Conservation (phyloP, 2,329 filamentous ascomycete genomes). For the Neocatenulostroma microsporum region DNA sequence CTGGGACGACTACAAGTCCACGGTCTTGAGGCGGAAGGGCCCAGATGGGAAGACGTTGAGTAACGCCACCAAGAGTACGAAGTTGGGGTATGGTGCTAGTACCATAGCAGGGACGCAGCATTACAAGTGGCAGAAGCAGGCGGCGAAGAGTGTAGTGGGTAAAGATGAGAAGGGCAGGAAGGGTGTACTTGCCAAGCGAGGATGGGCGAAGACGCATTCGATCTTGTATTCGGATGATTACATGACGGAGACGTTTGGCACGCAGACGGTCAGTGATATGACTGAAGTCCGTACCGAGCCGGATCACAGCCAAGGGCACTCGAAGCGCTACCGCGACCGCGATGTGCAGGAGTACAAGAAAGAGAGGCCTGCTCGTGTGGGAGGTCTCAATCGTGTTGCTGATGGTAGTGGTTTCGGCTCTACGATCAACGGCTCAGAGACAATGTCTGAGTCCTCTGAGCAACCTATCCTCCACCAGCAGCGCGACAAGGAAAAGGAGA, state of each 20-base stretch:
- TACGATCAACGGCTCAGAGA: constrained; percentile 55
- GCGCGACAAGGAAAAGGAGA: constrained; percentile 27
- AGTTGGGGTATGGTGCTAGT: constrained; percentile 72
- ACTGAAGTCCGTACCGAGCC: constrained; percentile 23
- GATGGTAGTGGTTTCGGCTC: constrained; percentile 77
- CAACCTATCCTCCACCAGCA: constrained; percentile 31
- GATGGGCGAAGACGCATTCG: constrained; percentile 36
- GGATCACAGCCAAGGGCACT: constrained; percentile 19
- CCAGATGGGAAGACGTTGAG: constrained; percentile 81
- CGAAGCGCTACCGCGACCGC: constrained; percentile 47
- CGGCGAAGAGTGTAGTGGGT: constrained; percentile 34
- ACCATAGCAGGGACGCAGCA: constrained; percentile 59
- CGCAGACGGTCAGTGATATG: constrained; percentile 26
- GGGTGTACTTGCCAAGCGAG: constrained; percentile 29
- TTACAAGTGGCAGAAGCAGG: constrained; percentile 36
- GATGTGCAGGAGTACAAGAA: constrained; percentile 77
- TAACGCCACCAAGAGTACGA: constrained; percentile 72
- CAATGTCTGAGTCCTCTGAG: constrained; percentile 39
- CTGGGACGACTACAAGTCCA: constrained; percentile 98
- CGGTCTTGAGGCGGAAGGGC: constrained; percentile 78
- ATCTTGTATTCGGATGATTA: constrained; percentile 38
- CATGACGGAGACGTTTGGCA: constrained; percentile 28
- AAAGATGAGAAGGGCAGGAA: constrained; percentile 39
- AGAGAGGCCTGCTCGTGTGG: constrained; percentile 78
- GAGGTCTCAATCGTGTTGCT: constrained; percentile 74